Percentiles rank a stretch among this genome's conserved stretches.
These are phyloP conservation scores for Plasmodium coatneyi DNA, from an alignment of 169 alveolate species.

Conservation along the genomic window DNA sequence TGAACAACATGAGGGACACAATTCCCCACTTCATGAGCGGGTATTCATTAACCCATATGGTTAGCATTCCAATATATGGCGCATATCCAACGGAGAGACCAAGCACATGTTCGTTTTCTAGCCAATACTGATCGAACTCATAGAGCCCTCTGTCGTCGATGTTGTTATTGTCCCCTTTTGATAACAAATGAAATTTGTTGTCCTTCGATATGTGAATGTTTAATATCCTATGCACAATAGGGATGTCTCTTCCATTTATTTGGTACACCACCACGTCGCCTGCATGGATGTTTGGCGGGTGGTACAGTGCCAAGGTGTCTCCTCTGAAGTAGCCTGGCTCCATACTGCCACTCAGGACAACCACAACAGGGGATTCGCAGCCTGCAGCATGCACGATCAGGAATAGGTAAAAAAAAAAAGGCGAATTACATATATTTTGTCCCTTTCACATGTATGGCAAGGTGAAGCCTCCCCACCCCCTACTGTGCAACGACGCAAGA, in stretches of 20 bases:
- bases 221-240: slow-evolving; percentile 94
- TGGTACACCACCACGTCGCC: slow-evolving; percentile 85
- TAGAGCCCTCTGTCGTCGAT: slow-evolving; percentile 94
- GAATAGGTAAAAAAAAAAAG: not conserved
- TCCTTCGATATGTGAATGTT: slow-evolving; percentile 86
- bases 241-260: slow-evolving; percentile 90
- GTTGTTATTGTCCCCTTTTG: slow-evolving; percentile 95
- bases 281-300: slow-evolving; percentile 77
- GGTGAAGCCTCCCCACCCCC: not conserved
- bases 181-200: slow-evolving; percentile 83
- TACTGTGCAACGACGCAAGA: not conserved
- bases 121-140: slow-evolving; percentile 89
- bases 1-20: slow-evolving; percentile 38
- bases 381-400: slow-evolving; percentile 41
- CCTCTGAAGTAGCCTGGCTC: slow-evolving; percentile 95
- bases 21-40: slow-evolving; percentile 80
- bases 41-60: slow-evolving; percentile 92
- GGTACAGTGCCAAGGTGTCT: slow-evolving; percentile 89
- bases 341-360: slow-evolving; percentile 95
- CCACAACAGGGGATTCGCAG: slow-evolving; percentile 94
- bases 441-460: slow-evolving; percentile 4
- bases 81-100: slow-evolving; percentile 87
- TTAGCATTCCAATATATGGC: slow-evolving; percentile 95
- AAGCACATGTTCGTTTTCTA: slow-evolving; percentile 86
- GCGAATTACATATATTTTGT: not conserved